phyloP scores from a whole-genome alignment of 2,329 filamentous ascomycete species.

The Aureobasidium sp. region DNA sequence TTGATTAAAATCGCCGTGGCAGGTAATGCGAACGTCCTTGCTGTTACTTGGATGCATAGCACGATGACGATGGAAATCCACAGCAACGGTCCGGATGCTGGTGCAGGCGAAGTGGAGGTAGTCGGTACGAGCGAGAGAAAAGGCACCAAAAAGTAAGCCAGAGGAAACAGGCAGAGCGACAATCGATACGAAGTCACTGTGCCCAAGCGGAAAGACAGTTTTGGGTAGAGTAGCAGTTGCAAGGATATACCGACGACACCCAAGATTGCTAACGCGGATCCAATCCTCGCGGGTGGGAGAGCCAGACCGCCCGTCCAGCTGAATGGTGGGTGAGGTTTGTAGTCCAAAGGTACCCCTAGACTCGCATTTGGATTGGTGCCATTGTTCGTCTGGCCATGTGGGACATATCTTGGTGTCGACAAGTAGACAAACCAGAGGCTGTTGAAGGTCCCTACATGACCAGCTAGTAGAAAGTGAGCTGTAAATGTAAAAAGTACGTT shows the following conservation, averaged over 20 bases:
- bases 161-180: constrained; percentile 35
- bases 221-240: constrained; percentile 39
- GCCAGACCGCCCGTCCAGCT: constrained; percentile 42
- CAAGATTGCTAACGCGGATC: constrained; percentile 39
- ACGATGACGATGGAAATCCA: constrained; percentile 36
- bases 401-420: constrained; percentile 34
- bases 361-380: constrained; percentile 22
- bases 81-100: constrained; percentile 31
- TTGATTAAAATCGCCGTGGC: constrained; percentile 52
- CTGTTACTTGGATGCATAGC: constrained; percentile 37
- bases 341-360: constrained; percentile 31
- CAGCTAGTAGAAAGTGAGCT: constrained; percentile 36
- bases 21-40: constrained; percentile 46
- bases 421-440: constrained; percentile 43
- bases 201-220: constrained; percentile 33
- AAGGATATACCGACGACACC: constrained; percentile 39
- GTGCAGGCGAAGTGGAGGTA: constrained; percentile 28
- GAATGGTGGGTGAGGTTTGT: constrained; percentile 31
- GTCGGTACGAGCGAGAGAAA: constrained; percentile 37
- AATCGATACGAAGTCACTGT: constrained; percentile 33
- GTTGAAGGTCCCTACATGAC: constrained; percentile 42
- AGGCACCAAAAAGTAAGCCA: constrained; percentile 35
- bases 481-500: constrained; percentile 37
- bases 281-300: constrained; percentile 39
- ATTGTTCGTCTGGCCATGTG: constrained; percentile 10